These are phyloP conservation scores for Colletotrichum spinosum DNA, from an alignment of 2,329 filamentous ascomycete genomes.

Conservation along the genomic window DNA sequence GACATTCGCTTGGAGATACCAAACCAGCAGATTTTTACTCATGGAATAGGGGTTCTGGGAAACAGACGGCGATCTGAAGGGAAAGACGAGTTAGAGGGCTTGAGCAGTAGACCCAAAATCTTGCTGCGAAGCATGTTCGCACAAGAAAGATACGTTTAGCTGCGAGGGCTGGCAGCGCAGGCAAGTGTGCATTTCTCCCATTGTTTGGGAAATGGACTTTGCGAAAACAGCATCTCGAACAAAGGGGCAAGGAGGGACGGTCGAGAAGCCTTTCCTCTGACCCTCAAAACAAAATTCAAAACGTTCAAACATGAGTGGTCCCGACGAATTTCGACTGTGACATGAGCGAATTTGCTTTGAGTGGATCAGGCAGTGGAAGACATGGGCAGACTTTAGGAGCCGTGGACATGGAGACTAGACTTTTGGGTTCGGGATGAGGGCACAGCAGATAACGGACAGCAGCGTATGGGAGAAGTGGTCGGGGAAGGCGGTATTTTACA, in stretches of 20 bases:
- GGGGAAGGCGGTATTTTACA: too few relatives aligned
- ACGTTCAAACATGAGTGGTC: conserved; percentile 2
- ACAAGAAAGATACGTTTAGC: neutral
- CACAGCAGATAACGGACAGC: too few relatives aligned
- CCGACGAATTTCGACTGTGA: too few relatives aligned
- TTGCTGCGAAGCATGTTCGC: conserved; percentile 1
- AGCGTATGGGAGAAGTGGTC: too few relatives aligned
- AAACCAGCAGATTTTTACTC: neutral
- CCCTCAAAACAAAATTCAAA: conserved; percentile 2
- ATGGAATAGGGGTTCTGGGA: conserved; percentile 5
- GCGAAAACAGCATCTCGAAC: too few relatives aligned
- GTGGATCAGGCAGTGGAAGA: too few relatives aligned
- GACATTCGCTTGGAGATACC: conserved; percentile 33
- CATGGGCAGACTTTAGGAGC: too few relatives aligned
- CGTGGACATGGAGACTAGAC: too few relatives aligned
- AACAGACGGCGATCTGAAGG: conserved; percentile 1
- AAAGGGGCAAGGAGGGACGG: too few relatives aligned
- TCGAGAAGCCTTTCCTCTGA: neutral
- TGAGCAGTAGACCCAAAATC: conserved; percentile 30
- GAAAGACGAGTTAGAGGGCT: conserved; percentile 36
- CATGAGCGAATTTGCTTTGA: too few relatives aligned
- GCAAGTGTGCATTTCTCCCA: neutral
- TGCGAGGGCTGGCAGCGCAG: neutral
- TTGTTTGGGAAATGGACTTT: neutral
- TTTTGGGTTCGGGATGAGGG: too few relatives aligned